phyloP scores from a whole-genome alignment of 2,329 filamentous ascomycete species.

The Xylaria sp. region DNA sequence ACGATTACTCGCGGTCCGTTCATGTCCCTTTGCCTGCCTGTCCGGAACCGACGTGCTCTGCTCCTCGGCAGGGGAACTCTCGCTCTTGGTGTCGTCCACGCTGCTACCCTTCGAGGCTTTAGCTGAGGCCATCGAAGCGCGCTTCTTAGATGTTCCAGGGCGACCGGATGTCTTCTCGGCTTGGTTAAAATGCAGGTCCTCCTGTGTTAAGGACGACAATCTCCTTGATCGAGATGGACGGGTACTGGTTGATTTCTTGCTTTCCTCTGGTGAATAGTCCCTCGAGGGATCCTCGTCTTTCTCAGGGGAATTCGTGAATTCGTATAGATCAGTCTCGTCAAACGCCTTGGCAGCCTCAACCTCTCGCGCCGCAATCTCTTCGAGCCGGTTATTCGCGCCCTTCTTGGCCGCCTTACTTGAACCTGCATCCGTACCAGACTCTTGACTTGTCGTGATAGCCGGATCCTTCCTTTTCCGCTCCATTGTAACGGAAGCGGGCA shows the following conservation, averaged over 20 bases:
- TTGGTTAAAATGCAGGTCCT: constrained; percentile 30
- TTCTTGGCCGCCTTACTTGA: constrained; percentile 17
- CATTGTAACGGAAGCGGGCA: constrained; percentile 34
- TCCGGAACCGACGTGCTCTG: constrained; percentile 32
- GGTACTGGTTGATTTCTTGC: constrained; percentile 26
- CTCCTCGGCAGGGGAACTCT: constrained; percentile 25
- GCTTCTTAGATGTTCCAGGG: constrained; percentile 33
- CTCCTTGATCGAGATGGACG: constrained; percentile 36
- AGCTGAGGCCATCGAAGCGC: constrained; percentile 39
- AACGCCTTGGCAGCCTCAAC: constrained; percentile 28
- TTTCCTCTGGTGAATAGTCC: constrained; percentile 17
- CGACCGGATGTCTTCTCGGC: constrained; percentile 19
- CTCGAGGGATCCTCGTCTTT: constrained; percentile 20
- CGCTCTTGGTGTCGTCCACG: constrained; percentile 18
- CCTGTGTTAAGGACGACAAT: constrained; percentile 36
- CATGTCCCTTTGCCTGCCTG: constrained; percentile 26
- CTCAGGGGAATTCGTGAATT: constrained; percentile 48
- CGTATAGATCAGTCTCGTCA: constrained; percentile 45
- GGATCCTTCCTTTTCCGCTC: constrained; percentile 41
- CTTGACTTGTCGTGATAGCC: constrained; percentile 19
- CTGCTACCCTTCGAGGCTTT: constrained; percentile 32
- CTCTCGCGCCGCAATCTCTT: constrained; percentile 29
- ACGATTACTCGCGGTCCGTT: constrained; percentile 36
- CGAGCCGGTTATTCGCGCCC: constrained; percentile 25
- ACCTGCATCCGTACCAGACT: constrained; percentile 12